Base-by-base conservation (phyloP, 441 rosid genomes). In the Theobroma grandiflorum region DNA sequence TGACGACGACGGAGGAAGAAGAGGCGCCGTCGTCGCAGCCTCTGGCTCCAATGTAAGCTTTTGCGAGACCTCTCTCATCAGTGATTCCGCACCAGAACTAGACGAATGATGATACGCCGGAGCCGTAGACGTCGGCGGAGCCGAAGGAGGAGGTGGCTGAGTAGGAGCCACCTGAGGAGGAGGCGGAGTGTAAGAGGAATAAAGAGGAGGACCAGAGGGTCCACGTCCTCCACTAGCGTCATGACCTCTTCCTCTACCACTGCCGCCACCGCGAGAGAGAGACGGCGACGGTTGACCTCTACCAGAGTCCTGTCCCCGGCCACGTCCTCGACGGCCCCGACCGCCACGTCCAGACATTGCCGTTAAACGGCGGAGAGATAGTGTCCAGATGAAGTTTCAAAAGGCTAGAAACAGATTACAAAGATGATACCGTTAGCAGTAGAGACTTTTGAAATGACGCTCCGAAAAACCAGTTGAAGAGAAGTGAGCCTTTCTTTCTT, bases 1-100 rank as follows among this genome's bases (percentile, higher is more conserved):
- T 2, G 95, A 86, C 0, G 98, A 92, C 22, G 81, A 55, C 61
- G 91, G 85, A 0, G 86, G 84, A 35, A 65, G 33, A n/a, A 58
- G 11, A 50, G 75, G 35, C 61, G 76, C 7, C 11, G 26, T n/a
- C 33, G 15, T 18, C 31, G 31, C 69, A 45, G 55, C 2, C 31
- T 57, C 58, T 5, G 42, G 79, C 38, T n/a, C 83, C 78, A 83
- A 47, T 15, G 82, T 11, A 15, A 89, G 77, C 40, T 64, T 79
- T 40, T 59, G 22, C 8, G 69, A 62, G 0, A 83, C 5, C 40
- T 79, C 74, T 76, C 6, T 72, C 7, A 59, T 65, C 63, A 57
- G 76, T 15, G 43, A 40, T 76, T 52, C 65, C 38, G 4, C 68
- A 8, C 38, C 2, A 22, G 35, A 43, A 33, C 22, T 57, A 11